Evolutionary conservation across 805 yeast genomes (phyloP).

Genomic region (Wickerhamomyces strasburgensis): DNA sequence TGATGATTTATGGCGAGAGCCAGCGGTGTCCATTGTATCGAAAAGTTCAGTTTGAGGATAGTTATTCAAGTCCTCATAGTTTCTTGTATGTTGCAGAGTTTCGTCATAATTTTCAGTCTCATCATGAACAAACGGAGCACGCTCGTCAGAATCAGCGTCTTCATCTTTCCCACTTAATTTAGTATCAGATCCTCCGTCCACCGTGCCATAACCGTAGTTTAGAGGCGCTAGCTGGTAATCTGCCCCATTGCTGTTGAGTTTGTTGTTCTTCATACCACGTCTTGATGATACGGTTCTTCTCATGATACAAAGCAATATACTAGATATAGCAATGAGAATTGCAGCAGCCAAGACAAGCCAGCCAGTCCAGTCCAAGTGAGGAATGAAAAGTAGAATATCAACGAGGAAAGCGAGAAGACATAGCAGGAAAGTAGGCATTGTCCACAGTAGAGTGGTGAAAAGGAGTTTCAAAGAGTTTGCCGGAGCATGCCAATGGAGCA

Average conservation of each 20-base stretch:
- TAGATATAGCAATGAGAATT: slow-evolving; percentile 54
- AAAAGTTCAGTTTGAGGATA: slow-evolving; percentile 16
- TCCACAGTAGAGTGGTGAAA: slow-evolving; percentile 48
- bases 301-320: slow-evolving; percentile 65
- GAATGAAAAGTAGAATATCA: slow-evolving; percentile 74
- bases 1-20: slow-evolving; percentile 5
- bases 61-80: slow-evolving; percentile 16
- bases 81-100: slow-evolving; percentile 10
- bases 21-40: slow-evolving; percentile 16
- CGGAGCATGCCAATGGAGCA: slow-evolving; percentile 34
- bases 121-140: slow-evolving; percentile 17
- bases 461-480: slow-evolving; percentile 38
- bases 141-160: slow-evolving; percentile 18
- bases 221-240: slow-evolving; percentile 24
- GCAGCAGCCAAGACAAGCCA: slow-evolving; percentile 78
- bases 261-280: slow-evolving; percentile 15
- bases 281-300: slow-evolving; percentile 54
- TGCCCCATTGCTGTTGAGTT: slow-evolving; percentile 11
- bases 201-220: slow-evolving; percentile 24
- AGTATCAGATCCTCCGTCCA: slow-evolving; percentile 20
- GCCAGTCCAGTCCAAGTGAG: slow-evolving; percentile 74
- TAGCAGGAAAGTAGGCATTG: slow-evolving; percentile 65
- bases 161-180: slow-evolving; percentile 8
- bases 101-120: slow-evolving; percentile 11
- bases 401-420: slow-evolving; percentile 72